Base-by-base conservation (phyloP, 2,329 filamentous ascomycete species). In the Penicillium occitanis region DNA sequence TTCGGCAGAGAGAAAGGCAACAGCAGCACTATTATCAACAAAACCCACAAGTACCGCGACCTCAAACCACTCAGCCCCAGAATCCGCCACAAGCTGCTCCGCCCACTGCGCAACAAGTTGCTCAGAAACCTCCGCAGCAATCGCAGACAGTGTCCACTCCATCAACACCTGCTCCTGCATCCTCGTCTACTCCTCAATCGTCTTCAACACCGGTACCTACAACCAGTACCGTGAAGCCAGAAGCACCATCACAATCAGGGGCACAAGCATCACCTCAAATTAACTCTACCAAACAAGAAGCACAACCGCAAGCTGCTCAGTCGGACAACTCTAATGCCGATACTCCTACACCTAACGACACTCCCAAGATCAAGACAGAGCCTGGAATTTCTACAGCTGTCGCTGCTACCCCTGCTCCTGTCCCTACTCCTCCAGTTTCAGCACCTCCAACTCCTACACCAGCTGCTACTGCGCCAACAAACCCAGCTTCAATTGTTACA, bases 1-100 rank as follows among this genome's bases (percentile, higher is more conserved):
- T 84, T 63, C 79, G 80, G 64, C 73, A 76, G n/a, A 75, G 78
- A 66, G 76, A 79, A 63, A 73, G 70, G 17, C 73, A 75, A 13
- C 68, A 72, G 4, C 67, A 71, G 8, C 71, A 73, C 48, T 71
- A 73, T 25, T 61, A 66, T 11, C 67, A 69, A 44, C 64, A 72
- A 46, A 69, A 69, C 28, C 64, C 35, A 55, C 63, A 61, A 63
- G 68, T 71, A 48, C 66, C 68, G 35, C 59, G 46, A 11, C 67
- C 55, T 17, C 67, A 62, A 30, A 44, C 65, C 17, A 35, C 61
- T 25, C 53, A 30, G 4, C 42, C 55, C 13, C 61, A 53, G 35
- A 64, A n/a, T 19, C 22, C 61, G 17, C 51, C 33, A 42, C 61
- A 10, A 2, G n/a, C 37, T 58, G 33, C 35, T 10, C 35, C 53